Conservation (phyloP, 176 grass and related monocot genomes). For the sorghum (Sorghum bicolor) region DNA sequence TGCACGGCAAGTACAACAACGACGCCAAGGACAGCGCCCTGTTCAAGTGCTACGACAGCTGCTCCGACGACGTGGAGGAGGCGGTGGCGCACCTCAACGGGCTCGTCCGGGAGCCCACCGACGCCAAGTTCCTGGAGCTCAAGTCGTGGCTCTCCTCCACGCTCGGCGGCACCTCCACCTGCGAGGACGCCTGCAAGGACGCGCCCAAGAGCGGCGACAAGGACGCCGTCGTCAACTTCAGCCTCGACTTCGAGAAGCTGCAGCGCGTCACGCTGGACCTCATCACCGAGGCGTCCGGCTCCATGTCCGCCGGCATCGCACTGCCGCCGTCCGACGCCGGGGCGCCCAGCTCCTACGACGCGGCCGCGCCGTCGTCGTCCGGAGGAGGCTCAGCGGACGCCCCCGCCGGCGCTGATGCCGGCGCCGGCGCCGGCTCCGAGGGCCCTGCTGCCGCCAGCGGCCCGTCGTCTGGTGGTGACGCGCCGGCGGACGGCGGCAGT, state of each 20-base stretch:
- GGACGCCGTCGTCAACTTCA: constrained; percentile 32
- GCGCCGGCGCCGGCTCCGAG: background rate
- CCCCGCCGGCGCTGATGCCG: background rate
- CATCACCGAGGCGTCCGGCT: constrained; percentile 24
- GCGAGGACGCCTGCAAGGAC: constrained; percentile 45
- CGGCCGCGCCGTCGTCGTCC: background rate
- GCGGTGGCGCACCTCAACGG: constrained; percentile 40
- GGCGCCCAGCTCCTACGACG: constrained; percentile 19
- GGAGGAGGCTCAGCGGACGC: background rate
- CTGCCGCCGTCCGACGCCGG: constrained; percentile 18
- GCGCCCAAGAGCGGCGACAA: constrained; percentile 8
- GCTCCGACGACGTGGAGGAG: constrained; percentile 52
- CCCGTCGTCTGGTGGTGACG: background rate
- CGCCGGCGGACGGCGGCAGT: background rate
- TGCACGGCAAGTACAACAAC: constrained; percentile 5
- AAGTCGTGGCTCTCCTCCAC: constrained; percentile 43
- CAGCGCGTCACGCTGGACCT: constrained; percentile 45
- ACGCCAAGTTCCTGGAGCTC: constrained; percentile 48
- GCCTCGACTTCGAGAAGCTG: constrained; percentile 46
- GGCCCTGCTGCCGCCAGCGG: background rate
- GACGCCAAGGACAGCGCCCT: background rate
- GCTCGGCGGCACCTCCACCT: constrained; percentile 31
- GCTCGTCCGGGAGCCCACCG: constrained; percentile 27
- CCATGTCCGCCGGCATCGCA: constrained; percentile 25
- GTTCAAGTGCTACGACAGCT: constrained; percentile 40